Base-by-base conservation (phyloP, 176 grass and related monocot species). In the Aegilops umbellulata region DNA sequence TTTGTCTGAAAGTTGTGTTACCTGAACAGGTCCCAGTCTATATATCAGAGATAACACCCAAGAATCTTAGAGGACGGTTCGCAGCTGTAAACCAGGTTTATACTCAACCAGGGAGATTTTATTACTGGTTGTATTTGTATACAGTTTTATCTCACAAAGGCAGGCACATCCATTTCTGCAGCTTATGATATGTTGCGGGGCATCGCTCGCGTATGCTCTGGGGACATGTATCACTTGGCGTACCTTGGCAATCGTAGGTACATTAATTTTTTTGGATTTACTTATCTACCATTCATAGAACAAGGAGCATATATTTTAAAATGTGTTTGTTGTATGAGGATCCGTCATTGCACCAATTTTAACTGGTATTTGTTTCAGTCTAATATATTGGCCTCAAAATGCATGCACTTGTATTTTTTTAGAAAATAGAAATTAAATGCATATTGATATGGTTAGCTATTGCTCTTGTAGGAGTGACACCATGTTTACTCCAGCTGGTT, bases 1-100 rank as follows among this genome's bases (percentile, higher is more conserved):
- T 71, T 29, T n/a, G 15, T 51, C 51, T 90, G 66, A 90, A 36
- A 36, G 27, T 74, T 38, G 6, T 20, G 79, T 34, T 68, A 36
- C 26, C 69, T 70, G 20, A 85, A 65, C 83, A 97, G 95, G 95
- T 97, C 41, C 95, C 95, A 10, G 89, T 97, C 8, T 97, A 93
- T 69, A 97, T 97, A 88, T 90, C 95, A 75, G 92, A 97, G 79
- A 91, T 97, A 91, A 93, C 95, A 68, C 95, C 95, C 60, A 97
- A 94, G 79, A 89, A 93, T 83, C 70, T 97, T 60, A 91, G 95
- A 97, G 95, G 95, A 66, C 87, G 90, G 46, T 94, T 97, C 46
- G 86, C 84, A 82, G 83, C 92, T 16, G 84, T 94, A 44, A 97
- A 97, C 63, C 95, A 97, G 90, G 95, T 94, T 11, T 36, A 22